phyloP scores from a whole-genome alignment of 2,329 filamentous ascomycete species.

The Aspergillus arachidicola region DNA sequence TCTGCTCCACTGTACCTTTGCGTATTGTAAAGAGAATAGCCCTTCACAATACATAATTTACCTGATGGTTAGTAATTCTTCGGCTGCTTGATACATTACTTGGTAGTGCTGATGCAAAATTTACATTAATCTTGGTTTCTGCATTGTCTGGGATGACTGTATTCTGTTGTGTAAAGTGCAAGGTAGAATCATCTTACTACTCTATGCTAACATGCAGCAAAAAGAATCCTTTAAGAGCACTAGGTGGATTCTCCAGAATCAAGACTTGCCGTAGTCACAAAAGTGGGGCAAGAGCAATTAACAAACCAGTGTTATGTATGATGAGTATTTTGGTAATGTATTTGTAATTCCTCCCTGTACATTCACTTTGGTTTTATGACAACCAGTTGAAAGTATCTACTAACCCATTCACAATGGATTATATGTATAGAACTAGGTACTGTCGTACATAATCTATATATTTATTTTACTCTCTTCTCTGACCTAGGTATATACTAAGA shows the following conservation, averaged over 20 bases:
- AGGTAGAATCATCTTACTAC: background rate
- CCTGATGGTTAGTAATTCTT: background rate
- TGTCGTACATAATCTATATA: no score
- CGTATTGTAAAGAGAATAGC: background rate
- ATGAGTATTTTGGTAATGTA: background rate
- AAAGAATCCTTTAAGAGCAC: background rate
- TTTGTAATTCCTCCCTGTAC: background rate
- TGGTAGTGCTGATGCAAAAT: background rate
- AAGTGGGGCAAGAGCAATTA: background rate
- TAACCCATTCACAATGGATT: no score
- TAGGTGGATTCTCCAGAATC: background rate
- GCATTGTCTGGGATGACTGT: background rate
- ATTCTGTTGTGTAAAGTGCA: background rate
- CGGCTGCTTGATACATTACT: background rate
- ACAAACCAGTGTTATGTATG: background rate
- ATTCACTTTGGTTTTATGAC: background rate
- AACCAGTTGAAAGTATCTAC: no score
- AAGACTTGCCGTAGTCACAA: background rate
- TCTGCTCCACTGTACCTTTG: background rate
- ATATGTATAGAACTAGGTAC: no score
- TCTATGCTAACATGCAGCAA: slow-evolving; percentile 1
- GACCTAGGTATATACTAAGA: no score
- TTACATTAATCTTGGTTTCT: background rate
- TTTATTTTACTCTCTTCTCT: no score
- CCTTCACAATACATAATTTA: background rate